These are phyloP conservation scores for Avena sativa DNA, from an alignment of 176 grass and related monocot species.

Conservation along the genomic window DNA sequence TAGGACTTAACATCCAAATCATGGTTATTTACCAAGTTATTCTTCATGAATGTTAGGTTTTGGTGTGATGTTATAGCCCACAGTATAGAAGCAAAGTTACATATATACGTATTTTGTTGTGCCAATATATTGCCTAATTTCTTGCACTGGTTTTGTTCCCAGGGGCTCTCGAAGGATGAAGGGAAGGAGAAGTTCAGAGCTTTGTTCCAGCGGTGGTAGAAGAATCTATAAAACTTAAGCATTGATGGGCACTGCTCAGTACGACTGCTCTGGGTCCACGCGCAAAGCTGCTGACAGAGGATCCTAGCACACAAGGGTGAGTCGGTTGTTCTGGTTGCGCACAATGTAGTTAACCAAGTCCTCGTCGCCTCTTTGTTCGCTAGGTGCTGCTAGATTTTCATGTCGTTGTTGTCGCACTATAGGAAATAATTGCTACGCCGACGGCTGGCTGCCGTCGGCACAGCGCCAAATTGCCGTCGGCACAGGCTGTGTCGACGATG, in stretches of 20 bases:
- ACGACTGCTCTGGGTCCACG: constrained; percentile 71
- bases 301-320: constrained; percentile 75
- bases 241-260: constrained; percentile 89
- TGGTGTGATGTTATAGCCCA: no score
- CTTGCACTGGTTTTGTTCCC: not conserved
- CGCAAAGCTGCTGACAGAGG: constrained; percentile 76
- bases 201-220: constrained; percentile 73
- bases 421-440: no score
- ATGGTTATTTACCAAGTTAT: no score
- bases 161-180: constrained; percentile 87
- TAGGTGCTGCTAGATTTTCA: constrained; percentile 26
- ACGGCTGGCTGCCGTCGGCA: no score
- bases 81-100: no score
- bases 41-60: no score
- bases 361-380: constrained; percentile 82
- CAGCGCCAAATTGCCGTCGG: no score
- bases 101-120: no score
- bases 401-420: not conserved
- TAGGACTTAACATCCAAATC: no score
- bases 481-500: no score
- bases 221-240: constrained; percentile 66
- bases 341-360: constrained; percentile 91
- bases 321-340: constrained; percentile 87
- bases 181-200: constrained; percentile 76
- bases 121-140: no score